A percentile compares a stretch with the other conserved stretches of the same genome.
These are phyloP conservation scores for Closterium sp. DNA, from an alignment of 139 green algal genomes.

Conservation along the genomic window DNA sequence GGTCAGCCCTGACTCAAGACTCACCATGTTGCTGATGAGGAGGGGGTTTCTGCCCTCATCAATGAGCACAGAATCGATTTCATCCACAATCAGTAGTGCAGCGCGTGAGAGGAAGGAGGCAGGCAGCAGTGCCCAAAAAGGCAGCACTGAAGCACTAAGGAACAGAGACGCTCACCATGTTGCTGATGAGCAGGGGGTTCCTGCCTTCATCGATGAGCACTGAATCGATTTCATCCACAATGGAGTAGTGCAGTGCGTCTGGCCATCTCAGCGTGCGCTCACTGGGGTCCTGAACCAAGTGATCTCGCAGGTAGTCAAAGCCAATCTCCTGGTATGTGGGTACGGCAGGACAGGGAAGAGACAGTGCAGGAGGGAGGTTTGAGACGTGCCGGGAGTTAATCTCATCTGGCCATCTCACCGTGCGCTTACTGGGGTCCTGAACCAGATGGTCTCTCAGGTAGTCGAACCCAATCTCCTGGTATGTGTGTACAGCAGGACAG, in stretches of 20 bases:
- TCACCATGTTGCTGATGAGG: neutral
- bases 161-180: slow-evolving; percentile 5
- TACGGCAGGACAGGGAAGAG: neutral
- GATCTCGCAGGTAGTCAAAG: slow-evolving; percentile 77
- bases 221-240: slow-evolving; percentile 84
- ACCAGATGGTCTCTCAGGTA: slow-evolving; percentile 81
- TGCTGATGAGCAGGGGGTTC: slow-evolving; percentile 67
- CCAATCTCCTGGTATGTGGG: slow-evolving; percentile 44
- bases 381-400: slow-evolving; percentile 56
- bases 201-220: slow-evolving; percentile 75
- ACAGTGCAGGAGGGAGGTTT: neutral
- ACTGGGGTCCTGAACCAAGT: slow-evolving; percentile 54
- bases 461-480: slow-evolving; percentile 61
- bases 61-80: slow-evolving; percentile 80
- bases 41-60: slow-evolving; percentile 69
- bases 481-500: neutral
- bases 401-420: slow-evolving; percentile 3
- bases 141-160: neutral
- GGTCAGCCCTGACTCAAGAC: too few relatives aligned
- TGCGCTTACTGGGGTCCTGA: neutral
- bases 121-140: too few relatives aligned
- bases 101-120: neutral
- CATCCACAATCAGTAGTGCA: slow-evolving; percentile 84
- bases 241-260: slow-evolving; percentile 67
- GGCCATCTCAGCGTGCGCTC: slow-evolving; percentile 30